A percentile compares a stretch with the other conserved stretches of the same genome.
Conservation (phyloP, 108 stramenopile genomes). For the Cyclotella choctawhatcheeana region DNA sequence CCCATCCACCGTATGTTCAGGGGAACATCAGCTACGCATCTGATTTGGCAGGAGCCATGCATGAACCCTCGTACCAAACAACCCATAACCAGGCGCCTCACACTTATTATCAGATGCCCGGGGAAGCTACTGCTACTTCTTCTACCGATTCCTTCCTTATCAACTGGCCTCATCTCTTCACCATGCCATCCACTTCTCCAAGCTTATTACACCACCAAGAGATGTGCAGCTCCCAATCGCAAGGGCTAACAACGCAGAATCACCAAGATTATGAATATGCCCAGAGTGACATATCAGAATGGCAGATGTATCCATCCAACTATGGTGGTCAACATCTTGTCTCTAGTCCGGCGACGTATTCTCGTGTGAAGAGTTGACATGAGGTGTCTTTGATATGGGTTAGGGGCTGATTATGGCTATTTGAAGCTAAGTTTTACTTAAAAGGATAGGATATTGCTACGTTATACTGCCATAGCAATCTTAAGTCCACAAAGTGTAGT, state of each 20-base stretch:
- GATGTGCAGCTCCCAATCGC: constrained; percentile 2
- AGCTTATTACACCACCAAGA: constrained; percentile 1
- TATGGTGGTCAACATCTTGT: constrained; percentile 24
- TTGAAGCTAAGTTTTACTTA: no score
- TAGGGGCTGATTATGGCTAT: no score
- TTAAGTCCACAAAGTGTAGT: no score
- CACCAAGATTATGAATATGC: constrained; percentile 17
- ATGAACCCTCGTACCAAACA: constrained; percentile 6
- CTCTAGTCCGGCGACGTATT: constrained; percentile 19
- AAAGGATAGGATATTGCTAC: no score
- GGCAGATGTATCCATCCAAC: constrained; percentile 14
- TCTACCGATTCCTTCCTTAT: neutral
- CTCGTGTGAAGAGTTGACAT: constrained; percentile 26
- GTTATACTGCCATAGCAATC: no score
- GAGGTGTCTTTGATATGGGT: neutral
- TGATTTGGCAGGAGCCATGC: constrained; percentile 5
- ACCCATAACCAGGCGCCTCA: neutral
- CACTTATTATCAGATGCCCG: neutral
- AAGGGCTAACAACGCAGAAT: neutral
- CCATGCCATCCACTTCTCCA: neutral
- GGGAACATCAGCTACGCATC: neutral
- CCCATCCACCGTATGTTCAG: constrained; percentile 12
- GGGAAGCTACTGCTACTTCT: neutral
- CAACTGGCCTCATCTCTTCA: constrained; percentile 1
- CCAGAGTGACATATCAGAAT: constrained; percentile 20